These are phyloP conservation scores for Colletotrichum sp. DNA, from an alignment of 2,329 filamentous ascomycete genomes.

Conservation along the genomic window DNA sequence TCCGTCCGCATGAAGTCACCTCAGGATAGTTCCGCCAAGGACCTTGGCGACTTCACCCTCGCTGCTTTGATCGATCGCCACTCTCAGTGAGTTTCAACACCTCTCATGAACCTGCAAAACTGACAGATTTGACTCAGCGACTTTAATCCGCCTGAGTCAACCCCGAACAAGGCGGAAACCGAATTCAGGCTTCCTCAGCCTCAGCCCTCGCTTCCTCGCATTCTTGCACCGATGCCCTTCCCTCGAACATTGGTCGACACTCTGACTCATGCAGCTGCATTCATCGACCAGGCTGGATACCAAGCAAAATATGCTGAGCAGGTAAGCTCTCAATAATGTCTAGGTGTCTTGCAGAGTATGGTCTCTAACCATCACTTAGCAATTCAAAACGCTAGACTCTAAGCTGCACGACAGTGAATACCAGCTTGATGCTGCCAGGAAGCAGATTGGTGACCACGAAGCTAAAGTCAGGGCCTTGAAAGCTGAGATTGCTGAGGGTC, in stretches of 20 bases:
- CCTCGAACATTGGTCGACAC: not conserved
- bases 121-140: not conserved
- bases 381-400: not conserved
- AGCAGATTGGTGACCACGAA: not conserved
- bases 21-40: not conserved
- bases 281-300: not conserved
- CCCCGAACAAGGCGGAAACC: not conserved
- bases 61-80: not conserved
- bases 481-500: too few species aligned
- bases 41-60: not conserved
- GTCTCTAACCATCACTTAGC: not conserved
- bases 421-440: not conserved
- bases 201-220: not conserved
- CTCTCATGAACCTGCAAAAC: not conserved
- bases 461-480: too few species aligned
- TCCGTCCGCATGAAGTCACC: not conserved
- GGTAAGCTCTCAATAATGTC: not conserved
- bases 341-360: not conserved
- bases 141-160: not conserved
- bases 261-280: not conserved
- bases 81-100: not conserved
- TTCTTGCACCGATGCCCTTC: not conserved
- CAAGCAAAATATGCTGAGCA: not conserved
- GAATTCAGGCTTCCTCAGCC: not conserved
- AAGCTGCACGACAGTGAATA: not conserved